Evolutionary conservation across 768 basidiomycete species (phyloP).

Genomic region (Lactarius hengduanensis): DNA sequence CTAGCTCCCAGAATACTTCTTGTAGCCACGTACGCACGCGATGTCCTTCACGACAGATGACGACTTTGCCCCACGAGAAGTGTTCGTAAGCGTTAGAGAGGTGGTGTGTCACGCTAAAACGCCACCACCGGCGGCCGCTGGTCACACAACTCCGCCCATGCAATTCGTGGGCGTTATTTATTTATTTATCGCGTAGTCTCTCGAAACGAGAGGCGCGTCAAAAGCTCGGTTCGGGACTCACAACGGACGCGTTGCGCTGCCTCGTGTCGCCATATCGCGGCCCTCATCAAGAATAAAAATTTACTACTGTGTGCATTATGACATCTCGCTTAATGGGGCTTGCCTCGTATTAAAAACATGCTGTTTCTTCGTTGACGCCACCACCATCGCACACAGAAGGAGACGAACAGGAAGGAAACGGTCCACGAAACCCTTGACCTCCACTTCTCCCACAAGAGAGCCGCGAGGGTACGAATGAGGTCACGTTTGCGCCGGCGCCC

Average conservation of each 20-base stretch:
- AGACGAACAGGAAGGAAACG: slow-evolving; percentile 37
- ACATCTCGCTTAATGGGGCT: slow-evolving; percentile 15
- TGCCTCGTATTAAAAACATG: slow-evolving; percentile 23
- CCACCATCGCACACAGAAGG: slow-evolving; percentile 30
- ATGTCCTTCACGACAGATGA: slow-evolving; percentile 26
- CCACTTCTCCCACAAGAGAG: slow-evolving; percentile 71
- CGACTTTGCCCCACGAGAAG: slow-evolving; percentile 20
- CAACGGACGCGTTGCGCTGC: slow-evolving; percentile 5
- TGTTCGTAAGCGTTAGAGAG: slow-evolving; percentile 22
- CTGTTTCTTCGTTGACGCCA: slow-evolving; percentile 25
- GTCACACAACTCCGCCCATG: background rate
- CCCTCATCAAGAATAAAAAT: slow-evolving; percentile 18
- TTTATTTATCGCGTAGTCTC: slow-evolving; percentile 12
- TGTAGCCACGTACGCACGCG: slow-evolving; percentile 34
- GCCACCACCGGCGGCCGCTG: slow-evolving; percentile 13
- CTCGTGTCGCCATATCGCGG: slow-evolving; percentile 18
- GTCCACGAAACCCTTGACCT: slow-evolving; percentile 19
- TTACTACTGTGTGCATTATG: slow-evolving; percentile 17
- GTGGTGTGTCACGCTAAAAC: slow-evolving; percentile 6
- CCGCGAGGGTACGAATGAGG: slow-evolving; percentile 56
- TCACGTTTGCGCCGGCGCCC: slow-evolving; percentile 71
- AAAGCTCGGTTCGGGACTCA: slow-evolving; percentile 7
- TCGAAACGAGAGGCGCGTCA: slow-evolving; percentile 9
- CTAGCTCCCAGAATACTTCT: slow-evolving; percentile 82
- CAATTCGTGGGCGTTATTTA: background rate